Percentiles rank a stretch among this genome's conserved stretches.
Evolutionary conservation across 2,329 filamentous ascomycete species (phyloP).

Genomic region (Penicillium carneum): DNA sequence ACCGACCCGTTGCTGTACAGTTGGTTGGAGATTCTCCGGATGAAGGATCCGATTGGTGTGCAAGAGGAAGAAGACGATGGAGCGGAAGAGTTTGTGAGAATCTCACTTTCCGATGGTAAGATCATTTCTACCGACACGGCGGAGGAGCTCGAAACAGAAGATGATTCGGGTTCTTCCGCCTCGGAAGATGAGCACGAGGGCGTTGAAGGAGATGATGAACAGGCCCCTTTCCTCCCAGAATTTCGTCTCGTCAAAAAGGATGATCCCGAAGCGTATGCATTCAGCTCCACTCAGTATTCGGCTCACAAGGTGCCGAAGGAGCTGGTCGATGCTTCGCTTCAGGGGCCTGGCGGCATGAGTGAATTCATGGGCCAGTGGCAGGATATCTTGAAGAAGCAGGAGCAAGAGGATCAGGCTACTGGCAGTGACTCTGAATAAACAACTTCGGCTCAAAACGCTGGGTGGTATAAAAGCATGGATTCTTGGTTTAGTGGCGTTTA

Average conservation of each 20-base stretch:
- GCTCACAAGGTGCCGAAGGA: slow-evolving; percentile 95
- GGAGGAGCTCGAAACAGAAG: slow-evolving; percentile 39
- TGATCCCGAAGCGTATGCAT: slow-evolving; percentile 87
- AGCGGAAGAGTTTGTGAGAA: slow-evolving; percentile 46
- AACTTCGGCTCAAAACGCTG: background rate
- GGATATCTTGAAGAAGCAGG: slow-evolving; percentile 59
- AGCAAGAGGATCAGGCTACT: slow-evolving; percentile 48
- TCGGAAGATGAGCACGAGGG: slow-evolving; percentile 50
- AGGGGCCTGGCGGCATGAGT: slow-evolving; percentile 76
- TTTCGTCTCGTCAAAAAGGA: slow-evolving; percentile 81
- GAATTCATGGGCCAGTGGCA: slow-evolving; percentile 83
- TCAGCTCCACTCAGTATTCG: slow-evolving; percentile 85
- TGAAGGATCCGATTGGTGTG: slow-evolving; percentile 59
- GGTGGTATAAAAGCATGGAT: slow-evolving; percentile 4
- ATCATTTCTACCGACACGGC: slow-evolving; percentile 20
- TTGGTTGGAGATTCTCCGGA: slow-evolving; percentile 83
- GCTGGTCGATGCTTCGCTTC: slow-evolving; percentile 74
- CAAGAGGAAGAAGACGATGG: slow-evolving; percentile 45
- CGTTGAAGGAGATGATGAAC: slow-evolving; percentile 61
- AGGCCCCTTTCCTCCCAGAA: slow-evolving; percentile 70
- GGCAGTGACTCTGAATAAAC: slow-evolving; percentile 43
- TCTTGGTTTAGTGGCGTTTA: slow-evolving; percentile 24
- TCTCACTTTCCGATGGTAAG: slow-evolving; percentile 42
- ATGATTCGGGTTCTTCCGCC: slow-evolving; percentile 40
- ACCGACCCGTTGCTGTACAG: slow-evolving; percentile 90